Evolutionary conservation across 192 early-diverging fungal genomes (phyloP).

Genomic region (Podochytrium sp.): DNA sequence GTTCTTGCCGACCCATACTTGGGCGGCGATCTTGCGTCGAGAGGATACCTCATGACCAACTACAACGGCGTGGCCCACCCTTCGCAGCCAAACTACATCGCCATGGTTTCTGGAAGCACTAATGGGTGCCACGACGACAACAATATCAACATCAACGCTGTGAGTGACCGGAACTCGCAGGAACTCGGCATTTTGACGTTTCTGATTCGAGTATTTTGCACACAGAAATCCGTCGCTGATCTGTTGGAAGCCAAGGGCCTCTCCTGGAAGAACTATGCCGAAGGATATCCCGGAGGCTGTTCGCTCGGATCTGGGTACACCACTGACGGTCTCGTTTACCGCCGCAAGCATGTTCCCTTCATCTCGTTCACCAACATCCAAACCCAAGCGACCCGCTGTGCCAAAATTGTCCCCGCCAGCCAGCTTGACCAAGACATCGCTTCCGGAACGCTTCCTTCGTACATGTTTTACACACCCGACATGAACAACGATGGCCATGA

Average conservation of each 20-base stretch:
- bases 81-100: slow-evolving; percentile 66
- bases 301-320: no score
- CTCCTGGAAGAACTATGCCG: slow-evolving; percentile 68
- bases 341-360: slow-evolving; percentile 79
- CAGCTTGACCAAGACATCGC: slow-evolving; percentile 62
- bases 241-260: slow-evolving; percentile 57
- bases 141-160: slow-evolving; percentile 45
- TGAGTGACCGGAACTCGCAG: no score
- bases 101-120: slow-evolving; percentile 49
- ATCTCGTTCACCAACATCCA: slow-evolving; percentile 55
- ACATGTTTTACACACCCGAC: slow-evolving; percentile 68
- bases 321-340: no score
- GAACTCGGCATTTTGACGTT: no score
- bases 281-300: slow-evolving; percentile 70
- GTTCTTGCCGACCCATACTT: slow-evolving; percentile 41
- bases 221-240: slow-evolving; percentile 47
- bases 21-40: slow-evolving; percentile 2
- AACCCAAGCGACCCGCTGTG: slow-evolving; percentile 59
- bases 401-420: slow-evolving; percentile 60
- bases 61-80: slow-evolving; percentile 25
- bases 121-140: slow-evolving; percentile 51
- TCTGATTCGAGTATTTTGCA: neutral
- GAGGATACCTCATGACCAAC: slow-evolving; percentile 46
- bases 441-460: slow-evolving; percentile 54
- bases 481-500: slow-evolving; percentile 51